A percentile compares a stretch with the other conserved stretches of the same genome.
These are phyloP conservation scores for Aspergillus sergii DNA, from an alignment of 2,329 filamentous ascomycete species.

Conservation along the genomic window DNA sequence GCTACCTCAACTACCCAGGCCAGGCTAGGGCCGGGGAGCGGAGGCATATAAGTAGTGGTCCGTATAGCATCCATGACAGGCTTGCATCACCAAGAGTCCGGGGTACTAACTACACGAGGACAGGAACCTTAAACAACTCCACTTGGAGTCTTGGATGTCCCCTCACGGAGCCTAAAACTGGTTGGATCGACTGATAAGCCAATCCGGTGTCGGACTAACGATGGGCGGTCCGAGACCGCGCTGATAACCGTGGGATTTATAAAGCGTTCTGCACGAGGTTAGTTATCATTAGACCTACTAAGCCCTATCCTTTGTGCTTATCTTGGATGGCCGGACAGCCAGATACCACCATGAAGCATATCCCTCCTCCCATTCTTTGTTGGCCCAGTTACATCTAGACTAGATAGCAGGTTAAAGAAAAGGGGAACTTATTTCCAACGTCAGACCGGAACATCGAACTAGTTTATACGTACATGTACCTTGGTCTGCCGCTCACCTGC, in stretches of 20 bases:
- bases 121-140: not conserved
- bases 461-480: not conserved
- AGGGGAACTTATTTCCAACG: not conserved
- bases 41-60: not conserved
- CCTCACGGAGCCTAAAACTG: not conserved
- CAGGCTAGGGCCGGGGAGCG: not conserved
- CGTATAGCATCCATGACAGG: not conserved
- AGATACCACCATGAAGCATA: not conserved
- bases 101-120: not conserved
- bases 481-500: too few species aligned
- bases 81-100: not conserved
- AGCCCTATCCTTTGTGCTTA: not conserved
- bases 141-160: not conserved
- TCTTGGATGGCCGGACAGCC: not conserved
- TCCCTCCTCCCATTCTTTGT: too few species aligned
- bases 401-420: not conserved
- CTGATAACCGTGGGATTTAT: slow-evolving; percentile 8
- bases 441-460: not conserved
- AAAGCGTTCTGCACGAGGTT: not conserved
- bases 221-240: slow-evolving; percentile 12
- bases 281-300: not conserved
- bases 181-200: slow-evolving; percentile 6
- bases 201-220: slow-evolving; percentile 3
- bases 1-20: not conserved
- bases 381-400: not conserved